A percentile compares a stretch with the other conserved stretches of the same genome.
Evolutionary conservation across 805 yeast genomes (phyloP).

Genomic region (Komagataella ulmi): DNA sequence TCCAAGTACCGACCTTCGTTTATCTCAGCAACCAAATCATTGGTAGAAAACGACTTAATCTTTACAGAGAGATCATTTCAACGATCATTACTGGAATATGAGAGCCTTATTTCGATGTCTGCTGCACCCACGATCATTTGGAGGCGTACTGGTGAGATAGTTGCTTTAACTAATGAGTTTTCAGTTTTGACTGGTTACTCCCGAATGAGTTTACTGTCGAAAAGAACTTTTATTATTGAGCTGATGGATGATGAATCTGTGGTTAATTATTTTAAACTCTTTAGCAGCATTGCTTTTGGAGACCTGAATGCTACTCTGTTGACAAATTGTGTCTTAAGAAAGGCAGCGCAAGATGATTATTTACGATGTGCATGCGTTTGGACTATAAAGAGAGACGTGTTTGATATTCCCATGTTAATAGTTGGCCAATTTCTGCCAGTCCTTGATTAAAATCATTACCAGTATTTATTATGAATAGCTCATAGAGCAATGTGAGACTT

Average conservation of each 20-base stretch:
- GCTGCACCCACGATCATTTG: conserved; percentile 76
- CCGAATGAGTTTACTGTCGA: conserved; percentile 39
- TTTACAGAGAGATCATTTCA: conserved; percentile 48
- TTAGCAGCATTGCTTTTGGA: conserved; percentile 63
- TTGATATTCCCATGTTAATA: conserved; percentile 74
- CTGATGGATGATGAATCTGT: conserved; percentile 73
- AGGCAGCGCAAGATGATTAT: conserved; percentile 23
- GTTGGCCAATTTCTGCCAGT: conserved; percentile 74
- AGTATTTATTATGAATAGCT: background rate
- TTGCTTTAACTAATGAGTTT: conserved; percentile 65
- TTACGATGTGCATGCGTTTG: conserved; percentile 63
- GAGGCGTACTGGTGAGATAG: conserved; percentile 80
- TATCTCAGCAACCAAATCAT: conserved; percentile 59
- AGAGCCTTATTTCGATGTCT: conserved; percentile 38
- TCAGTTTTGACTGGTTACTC: conserved; percentile 56
- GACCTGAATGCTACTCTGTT: conserved; percentile 38
- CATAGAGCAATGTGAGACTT: background rate
- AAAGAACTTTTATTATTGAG: conserved; percentile 61
- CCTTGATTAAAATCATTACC: conserved; percentile 15
- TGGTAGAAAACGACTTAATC: conserved; percentile 59
- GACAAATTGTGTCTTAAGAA: conserved; percentile 33
- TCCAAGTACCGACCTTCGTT: conserved; percentile 66
- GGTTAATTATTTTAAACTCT: conserved; percentile 55
- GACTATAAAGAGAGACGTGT: conserved; percentile 76
- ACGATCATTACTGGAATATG: conserved; percentile 42